Conservation (phyloP, 768 basidiomycete genomes). For the Tylopilus subfusipes region DNA sequence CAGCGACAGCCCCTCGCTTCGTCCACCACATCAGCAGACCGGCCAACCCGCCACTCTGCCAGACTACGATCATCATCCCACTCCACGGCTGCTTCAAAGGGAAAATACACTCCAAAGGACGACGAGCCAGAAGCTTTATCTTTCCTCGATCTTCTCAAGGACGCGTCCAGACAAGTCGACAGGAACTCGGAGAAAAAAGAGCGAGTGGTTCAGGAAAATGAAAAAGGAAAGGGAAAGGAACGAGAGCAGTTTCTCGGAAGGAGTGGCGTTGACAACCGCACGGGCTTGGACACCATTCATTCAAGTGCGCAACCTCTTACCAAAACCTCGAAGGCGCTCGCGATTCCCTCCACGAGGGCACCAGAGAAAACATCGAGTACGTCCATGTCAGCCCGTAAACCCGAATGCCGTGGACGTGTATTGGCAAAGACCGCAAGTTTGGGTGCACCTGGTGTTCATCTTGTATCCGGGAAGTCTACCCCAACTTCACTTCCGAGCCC, state of each 20-base stretch:
- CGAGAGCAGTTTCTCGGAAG: constrained; percentile 1
- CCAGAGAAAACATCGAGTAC: neutral
- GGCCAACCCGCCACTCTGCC: constrained; percentile 1
- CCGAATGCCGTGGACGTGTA: neutral
- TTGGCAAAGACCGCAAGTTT: constrained; percentile 9
- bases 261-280: neutral
- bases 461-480: constrained; percentile 13
- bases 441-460: neutral
- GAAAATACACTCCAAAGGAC: constrained; percentile 8
- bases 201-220: constrained; percentile 6
- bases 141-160: constrained; percentile 25
- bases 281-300: neutral
- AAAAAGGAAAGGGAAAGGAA: neutral
- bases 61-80: constrained; percentile 21
- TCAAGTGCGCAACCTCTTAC: constrained; percentile 5
- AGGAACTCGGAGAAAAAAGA: constrained; percentile 28
- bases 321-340: constrained; percentile 17
- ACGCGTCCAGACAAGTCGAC: constrained; percentile 23
- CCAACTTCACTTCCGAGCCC: constrained; percentile 9
- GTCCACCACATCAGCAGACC: constrained; percentile 20
- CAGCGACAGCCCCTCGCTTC: constrained; percentile 19
- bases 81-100: constrained; percentile 5
- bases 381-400: neutral
- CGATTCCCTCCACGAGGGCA: neutral
- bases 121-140: constrained; percentile 21